These are phyloP conservation scores for Penicillium verhagenii DNA, from an alignment of 495 filamentous ascomycete genomes.

Conservation along the genomic window DNA sequence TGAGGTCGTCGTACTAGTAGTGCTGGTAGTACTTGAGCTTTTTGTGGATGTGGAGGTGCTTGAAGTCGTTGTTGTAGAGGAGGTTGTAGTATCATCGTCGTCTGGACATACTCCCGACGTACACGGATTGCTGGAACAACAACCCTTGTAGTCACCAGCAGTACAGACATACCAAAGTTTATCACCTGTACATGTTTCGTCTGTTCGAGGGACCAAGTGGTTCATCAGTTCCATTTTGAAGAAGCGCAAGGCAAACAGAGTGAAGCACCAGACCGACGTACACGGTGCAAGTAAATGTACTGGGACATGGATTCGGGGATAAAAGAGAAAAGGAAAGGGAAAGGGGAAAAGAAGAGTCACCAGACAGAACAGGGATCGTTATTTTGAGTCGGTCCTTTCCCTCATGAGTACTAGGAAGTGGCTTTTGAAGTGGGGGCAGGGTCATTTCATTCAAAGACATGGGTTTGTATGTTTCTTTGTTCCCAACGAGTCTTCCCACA, in stretches of 20 bases:
- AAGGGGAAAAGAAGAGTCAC: neutral
- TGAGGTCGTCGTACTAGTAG: neutral
- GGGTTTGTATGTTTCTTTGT: neutral
- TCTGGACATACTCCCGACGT: constrained; percentile 34
- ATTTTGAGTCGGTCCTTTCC: neutral
- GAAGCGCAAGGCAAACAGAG: neutral
- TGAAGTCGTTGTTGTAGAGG: constrained; percentile 1
- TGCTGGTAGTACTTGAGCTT: neutral
- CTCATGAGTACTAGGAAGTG: neutral
- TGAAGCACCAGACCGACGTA: neutral
- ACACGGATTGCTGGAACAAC: constrained; percentile 41
- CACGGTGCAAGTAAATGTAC: neutral
- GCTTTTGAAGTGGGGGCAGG: neutral
- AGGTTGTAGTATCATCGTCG: constrained; percentile 6
- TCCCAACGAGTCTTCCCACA: neutral
- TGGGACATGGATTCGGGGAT: neutral
- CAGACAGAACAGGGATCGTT: neutral
- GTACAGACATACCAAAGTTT: constrained; percentile 35
- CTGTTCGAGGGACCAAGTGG: constrained; percentile 8
- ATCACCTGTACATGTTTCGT: constrained; percentile 14
- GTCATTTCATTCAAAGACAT: neutral
- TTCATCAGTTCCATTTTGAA: constrained; percentile 3
- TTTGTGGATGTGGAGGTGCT: neutral
- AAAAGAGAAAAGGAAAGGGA: neutral
- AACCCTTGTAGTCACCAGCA: constrained; percentile 30